Evolutionary conservation across 2,329 filamentous ascomycete species (phyloP).

Genomic region (Venturia oleaginea): DNA sequence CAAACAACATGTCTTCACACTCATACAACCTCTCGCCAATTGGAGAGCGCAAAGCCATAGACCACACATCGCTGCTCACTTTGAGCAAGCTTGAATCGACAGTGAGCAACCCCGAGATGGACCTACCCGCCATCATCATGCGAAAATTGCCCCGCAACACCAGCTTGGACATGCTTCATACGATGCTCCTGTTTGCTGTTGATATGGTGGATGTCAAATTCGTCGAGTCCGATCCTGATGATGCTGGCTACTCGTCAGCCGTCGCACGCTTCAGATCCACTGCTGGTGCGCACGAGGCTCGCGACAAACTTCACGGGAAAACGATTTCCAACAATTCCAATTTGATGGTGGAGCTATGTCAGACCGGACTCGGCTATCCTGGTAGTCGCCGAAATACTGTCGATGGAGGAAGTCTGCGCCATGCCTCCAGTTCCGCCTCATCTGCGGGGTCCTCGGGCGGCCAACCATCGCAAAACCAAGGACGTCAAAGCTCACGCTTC

Average conservation of each 20-base stretch:
- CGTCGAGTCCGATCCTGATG: conserved; percentile 45
- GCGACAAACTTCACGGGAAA: conserved; percentile 51
- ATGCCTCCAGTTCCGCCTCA: conserved; percentile 33
- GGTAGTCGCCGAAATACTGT: conserved; percentile 47
- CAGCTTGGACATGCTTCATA: conserved; percentile 48
- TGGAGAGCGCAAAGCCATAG: conserved; percentile 31
- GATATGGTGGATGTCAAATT: conserved; percentile 53
- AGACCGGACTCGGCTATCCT: conserved; percentile 24
- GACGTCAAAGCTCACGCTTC: conserved; percentile 50
- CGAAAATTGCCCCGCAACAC: conserved; percentile 52
- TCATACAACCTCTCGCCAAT: conserved; percentile 32
- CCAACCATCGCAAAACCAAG: conserved; percentile 25
- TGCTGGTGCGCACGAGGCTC: conserved; percentile 50
- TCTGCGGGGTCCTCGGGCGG: conserved; percentile 38
- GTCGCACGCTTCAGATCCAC: conserved; percentile 50
- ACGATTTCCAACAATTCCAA: conserved; percentile 50
- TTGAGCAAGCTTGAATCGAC: conserved; percentile 27
- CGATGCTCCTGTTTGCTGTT: conserved; percentile 57
- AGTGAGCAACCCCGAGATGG: conserved; percentile 16
- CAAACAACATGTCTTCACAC: conserved; percentile 19
- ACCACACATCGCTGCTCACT: conserved; percentile 27
- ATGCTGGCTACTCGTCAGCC: conserved; percentile 47
- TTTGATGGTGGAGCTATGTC: conserved; percentile 49
- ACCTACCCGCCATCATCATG: conserved; percentile 40
- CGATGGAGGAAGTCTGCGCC: conserved; percentile 37